Evolutionary conservation across 306 rosid genomes (phyloP), one percentile per base, ranked within the genome.

Genomic region (Rosa chinensis): DNA sequence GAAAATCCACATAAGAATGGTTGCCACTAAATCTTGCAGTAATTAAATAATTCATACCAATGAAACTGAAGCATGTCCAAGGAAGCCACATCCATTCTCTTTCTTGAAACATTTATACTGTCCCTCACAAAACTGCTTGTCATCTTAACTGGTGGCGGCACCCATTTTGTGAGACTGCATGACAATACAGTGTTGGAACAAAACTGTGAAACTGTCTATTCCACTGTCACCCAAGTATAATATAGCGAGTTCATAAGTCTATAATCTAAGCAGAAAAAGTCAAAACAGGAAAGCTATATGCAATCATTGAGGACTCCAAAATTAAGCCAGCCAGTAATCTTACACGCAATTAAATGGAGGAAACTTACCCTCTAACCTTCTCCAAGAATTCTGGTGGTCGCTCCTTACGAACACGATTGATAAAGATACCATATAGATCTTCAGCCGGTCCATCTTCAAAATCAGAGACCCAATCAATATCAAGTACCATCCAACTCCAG

Each of bases 61-160:
- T 95, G 98, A 80, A 95, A 95, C 87, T 92, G 99, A 87, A 95
- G 99, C 99, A 95, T 95, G 85, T 95, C 99, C 86, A 95, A 83
- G 68, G 98, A 89, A 77, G 88, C 83, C 72, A 94, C 97, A 69
- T 92, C 99, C 99, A 94, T 94, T 87, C 99, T 94, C 90, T 86
- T 94, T 82, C 93, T 87, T 45, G 99, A 94, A 58, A 91, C 80
- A 81, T 94, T 83, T 23, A 92, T 91, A 83, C 89, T 92, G 71
- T 92, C 97, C 87, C 92, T 89, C 62, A 94, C 99, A 78, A 53
- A 91, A 84, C 88, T 89, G 75, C 94, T 85, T 32, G 99, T 91
- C 99, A 94, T 94, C 94, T 91, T 94, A 78, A 94, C 97, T 20
- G 99, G 97, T 4, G 97, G 95, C 2, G 97, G 98, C 88, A 94